Percentiles rank a stretch among this genome's conserved stretches.
phyloP scores from a whole-genome alignment of 2,329 filamentous ascomycete species.

The Ceratocystis alfenasii region DNA sequence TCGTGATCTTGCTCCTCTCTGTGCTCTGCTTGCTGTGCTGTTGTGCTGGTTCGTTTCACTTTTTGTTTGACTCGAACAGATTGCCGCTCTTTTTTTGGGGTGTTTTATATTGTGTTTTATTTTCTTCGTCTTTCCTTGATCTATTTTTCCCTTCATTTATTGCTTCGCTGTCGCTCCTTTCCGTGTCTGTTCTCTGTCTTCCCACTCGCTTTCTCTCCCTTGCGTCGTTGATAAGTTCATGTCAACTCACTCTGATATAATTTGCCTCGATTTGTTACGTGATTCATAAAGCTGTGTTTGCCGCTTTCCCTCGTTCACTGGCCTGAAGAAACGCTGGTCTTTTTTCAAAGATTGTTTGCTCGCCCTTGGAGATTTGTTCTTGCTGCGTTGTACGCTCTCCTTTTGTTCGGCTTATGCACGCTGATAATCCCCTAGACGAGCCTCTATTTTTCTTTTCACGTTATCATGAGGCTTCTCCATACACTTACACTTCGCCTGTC shows the following conservation, averaged over 20 bases:
- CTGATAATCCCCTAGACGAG: neutral
- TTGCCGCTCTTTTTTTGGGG: neutral
- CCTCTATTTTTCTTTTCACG: neutral
- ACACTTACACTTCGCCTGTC: slow-evolving; percentile 16
- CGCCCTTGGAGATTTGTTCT: too few species aligned
- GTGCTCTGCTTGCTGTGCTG: neutral
- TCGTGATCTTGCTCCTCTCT: neutral
- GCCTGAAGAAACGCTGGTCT: neutral
- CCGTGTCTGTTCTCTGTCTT: neutral
- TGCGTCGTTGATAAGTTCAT: neutral
- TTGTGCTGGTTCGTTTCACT: neutral
- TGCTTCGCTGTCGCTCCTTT: neutral
- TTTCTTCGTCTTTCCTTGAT: neutral
- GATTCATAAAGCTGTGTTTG: neutral
- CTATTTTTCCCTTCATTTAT: neutral
- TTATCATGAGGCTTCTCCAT: slow-evolving; percentile 20
- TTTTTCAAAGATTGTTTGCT: slow-evolving; percentile 5
- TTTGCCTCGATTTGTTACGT: neutral
- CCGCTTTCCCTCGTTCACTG: neutral
- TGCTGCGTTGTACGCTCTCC: too few species aligned
- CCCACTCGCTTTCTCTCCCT: neutral
- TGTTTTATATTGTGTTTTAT: neutral
- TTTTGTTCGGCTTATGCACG: too few species aligned
- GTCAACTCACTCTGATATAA: neutral
- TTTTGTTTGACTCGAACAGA: neutral